These are phyloP conservation scores for Candida ovalis DNA, from an alignment of 805 yeast genomes.

Conservation along the genomic window DNA sequence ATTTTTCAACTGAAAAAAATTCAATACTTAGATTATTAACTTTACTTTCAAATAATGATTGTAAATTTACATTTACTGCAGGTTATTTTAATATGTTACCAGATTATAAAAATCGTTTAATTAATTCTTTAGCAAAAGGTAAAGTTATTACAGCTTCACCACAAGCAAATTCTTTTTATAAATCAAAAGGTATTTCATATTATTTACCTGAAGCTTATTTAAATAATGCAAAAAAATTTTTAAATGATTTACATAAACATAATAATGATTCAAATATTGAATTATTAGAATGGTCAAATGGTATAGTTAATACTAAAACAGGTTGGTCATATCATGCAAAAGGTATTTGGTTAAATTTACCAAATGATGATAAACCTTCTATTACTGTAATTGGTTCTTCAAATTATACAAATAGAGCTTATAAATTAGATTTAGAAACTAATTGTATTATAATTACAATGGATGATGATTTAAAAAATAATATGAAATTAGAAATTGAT, in stretches of 20 bases:
- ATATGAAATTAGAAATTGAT: slow-evolving; percentile 61
- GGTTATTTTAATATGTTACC: slow-evolving; percentile 94
- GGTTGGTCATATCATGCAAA: slow-evolving; percentile 99
- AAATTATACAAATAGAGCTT: slow-evolving; percentile 88
- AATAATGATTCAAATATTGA: slow-evolving; percentile 44
- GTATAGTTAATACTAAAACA: slow-evolving; percentile 69
- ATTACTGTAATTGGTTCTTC: slow-evolving; percentile 88
- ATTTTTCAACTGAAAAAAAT: slow-evolving; percentile 78
- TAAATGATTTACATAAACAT: slow-evolving; percentile 30
- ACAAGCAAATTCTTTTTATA: slow-evolving; percentile 88
- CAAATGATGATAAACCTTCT: slow-evolving; percentile 56
- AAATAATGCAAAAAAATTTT: slow-evolving; percentile 65
- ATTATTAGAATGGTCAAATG: slow-evolving; percentile 82
- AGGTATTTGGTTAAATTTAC: slow-evolving; percentile 79
- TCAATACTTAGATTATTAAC: slow-evolving; percentile 61
- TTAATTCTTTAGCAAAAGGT: slow-evolving; percentile 58
- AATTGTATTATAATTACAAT: slow-evolving; percentile 77
- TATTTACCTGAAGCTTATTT: slow-evolving; percentile 85
- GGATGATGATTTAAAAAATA: slow-evolving; percentile 51
- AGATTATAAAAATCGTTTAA: slow-evolving; percentile 54
- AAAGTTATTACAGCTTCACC: slow-evolving; percentile 88
- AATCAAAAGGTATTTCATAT: slow-evolving; percentile 76
- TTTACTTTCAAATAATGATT: slow-evolving; percentile 47
- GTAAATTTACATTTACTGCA: slow-evolving; percentile 86
- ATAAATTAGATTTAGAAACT: slow-evolving; percentile 81